Evolutionary conservation across 768 basidiomycete genomes (phyloP).

Genomic region (Psilocybe cyanescens): DNA sequence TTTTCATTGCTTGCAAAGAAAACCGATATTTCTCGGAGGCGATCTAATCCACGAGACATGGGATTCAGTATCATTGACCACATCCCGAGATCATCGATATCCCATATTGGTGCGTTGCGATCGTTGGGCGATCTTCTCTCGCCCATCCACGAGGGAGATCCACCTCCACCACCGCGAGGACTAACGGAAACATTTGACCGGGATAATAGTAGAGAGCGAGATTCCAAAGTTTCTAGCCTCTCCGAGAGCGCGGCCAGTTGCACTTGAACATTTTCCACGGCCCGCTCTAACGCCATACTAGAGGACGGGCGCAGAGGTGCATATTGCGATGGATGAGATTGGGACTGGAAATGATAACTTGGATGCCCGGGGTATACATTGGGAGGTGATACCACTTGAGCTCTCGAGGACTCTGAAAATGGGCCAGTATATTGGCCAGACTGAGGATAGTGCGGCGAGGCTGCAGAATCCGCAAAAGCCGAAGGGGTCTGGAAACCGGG

Average conservation of each 20-base stretch:
- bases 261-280: slow-evolving; percentile 79
- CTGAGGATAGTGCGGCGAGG: slow-evolving; percentile 42
- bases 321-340: slow-evolving; percentile 35
- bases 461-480: slow-evolving; percentile 59
- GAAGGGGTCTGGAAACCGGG: slow-evolving; percentile 75
- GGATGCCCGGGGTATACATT: slow-evolving; percentile 38
- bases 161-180: slow-evolving; percentile 34
- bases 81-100: slow-evolving; percentile 82
- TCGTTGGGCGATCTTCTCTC: slow-evolving; percentile 46
- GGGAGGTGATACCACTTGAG: slow-evolving; percentile 40
- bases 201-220: slow-evolving; percentile 42
- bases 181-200: slow-evolving; percentile 44
- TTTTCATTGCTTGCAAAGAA: slow-evolving; percentile 66
- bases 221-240: slow-evolving; percentile 75
- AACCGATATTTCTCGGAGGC: slow-evolving; percentile 50
- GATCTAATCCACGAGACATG: slow-evolving; percentile 51
- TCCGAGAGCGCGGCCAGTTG: slow-evolving; percentile 84
- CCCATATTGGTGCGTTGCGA: slow-evolving; percentile 52
- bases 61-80: slow-evolving; percentile 79
- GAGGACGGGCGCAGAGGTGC: slow-evolving; percentile 49
- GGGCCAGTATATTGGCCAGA: slow-evolving; percentile 39
- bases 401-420: slow-evolving; percentile 42
- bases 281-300: slow-evolving; percentile 65
- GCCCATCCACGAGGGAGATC: slow-evolving; percentile 40
- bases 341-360: slow-evolving; percentile 37